phyloP scores from a whole-genome alignment of 2,329 filamentous ascomycete genomes.

The Calycina herbarum region DNA sequence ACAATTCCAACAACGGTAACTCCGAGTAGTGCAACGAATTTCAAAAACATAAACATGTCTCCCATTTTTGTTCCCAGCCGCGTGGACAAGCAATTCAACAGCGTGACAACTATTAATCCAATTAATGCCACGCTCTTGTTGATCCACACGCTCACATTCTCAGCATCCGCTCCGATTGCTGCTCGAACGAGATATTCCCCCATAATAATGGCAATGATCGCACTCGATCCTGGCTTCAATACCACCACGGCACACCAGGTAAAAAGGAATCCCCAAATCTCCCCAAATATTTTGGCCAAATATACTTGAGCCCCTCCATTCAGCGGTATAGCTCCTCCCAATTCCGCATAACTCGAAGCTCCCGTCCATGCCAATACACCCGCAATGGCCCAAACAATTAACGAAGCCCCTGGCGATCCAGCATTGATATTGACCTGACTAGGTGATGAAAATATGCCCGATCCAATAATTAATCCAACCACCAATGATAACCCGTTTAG shows the following conservation, averaged over 20 bases:
- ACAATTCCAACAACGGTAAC: conserved; percentile 87
- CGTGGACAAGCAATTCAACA: conserved; percentile 89
- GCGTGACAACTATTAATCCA: conserved; percentile 74
- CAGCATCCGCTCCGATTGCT: conserved; percentile 80
- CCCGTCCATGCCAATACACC: conserved; percentile 96
- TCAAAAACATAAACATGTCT: conserved; percentile 94
- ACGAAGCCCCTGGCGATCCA: conserved; percentile 83
- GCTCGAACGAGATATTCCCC: conserved; percentile 95
- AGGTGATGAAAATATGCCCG: conserved; percentile 93
- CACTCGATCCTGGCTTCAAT: conserved; percentile 87
- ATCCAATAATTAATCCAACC: conserved; percentile 91
- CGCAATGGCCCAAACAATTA: conserved; percentile 90
- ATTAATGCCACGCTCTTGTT: conserved; percentile 83
- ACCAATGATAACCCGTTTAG: conserved; percentile 90
- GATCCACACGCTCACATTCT: conserved; percentile 80
- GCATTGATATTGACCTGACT: conserved; percentile 90
- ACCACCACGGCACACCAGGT: conserved; percentile 96
- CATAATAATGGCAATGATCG: conserved; percentile 97
- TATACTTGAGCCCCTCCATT: conserved; percentile 96
- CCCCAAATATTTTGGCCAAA: conserved; percentile 92
- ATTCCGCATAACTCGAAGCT: conserved; percentile 89
- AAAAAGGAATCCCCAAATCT: conserved; percentile 89
- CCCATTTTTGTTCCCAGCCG: conserved; percentile 83
- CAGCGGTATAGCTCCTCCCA: conserved; percentile 91
- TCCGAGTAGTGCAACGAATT: conserved; percentile 84